A percentile compares a stretch with the other conserved stretches of the same genome.
phyloP scores from a whole-genome alignment of 768 basidiomycete genomes.

The Suillus paluster region DNA sequence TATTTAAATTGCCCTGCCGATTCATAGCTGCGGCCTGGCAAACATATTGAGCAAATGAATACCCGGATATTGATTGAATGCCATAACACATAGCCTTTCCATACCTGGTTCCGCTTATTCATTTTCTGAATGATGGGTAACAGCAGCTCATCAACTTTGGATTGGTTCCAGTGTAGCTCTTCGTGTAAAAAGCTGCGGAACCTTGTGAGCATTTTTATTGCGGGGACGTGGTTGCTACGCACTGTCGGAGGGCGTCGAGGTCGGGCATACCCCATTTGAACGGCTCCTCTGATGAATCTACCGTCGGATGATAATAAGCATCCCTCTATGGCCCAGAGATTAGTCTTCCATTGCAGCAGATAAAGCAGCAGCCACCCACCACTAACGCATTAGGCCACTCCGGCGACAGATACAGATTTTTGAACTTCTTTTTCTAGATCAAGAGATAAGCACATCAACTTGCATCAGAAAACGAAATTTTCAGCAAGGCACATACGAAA shows the following conservation, averaged over 20 bases:
- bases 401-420: constrained; percentile 72
- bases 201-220: constrained; percentile 19
- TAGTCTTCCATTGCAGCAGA: constrained; percentile 1
- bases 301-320: constrained; percentile 90
- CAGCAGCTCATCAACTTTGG: constrained; percentile 89
- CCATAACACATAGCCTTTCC: constrained; percentile 12
- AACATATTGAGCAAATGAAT: constrained; percentile 7
- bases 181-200: constrained; percentile 63
- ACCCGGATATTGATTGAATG: background rate
- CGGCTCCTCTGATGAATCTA: constrained; percentile 89
- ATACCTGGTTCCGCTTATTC: constrained; percentile 77
- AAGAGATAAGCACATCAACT: constrained; percentile 14
- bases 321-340: constrained; percentile 60
- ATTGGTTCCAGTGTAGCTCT: constrained; percentile 81
- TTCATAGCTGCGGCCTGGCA: constrained; percentile 64
- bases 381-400: constrained; percentile 96
- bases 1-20: constrained; percentile 75
- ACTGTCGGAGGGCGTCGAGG: constrained; percentile 88
- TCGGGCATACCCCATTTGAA: constrained; percentile 99
- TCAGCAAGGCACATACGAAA: constrained; percentile 65
- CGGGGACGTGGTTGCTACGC: constrained; percentile 28
- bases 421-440: constrained; percentile 86
- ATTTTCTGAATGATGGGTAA: constrained; percentile 91
- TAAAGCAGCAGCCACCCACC: constrained; percentile 48
- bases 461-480: constrained; percentile 17